Base-by-base conservation (phyloP, 2,329 filamentous ascomycete genomes). In the Neonectria ditissima region DNA sequence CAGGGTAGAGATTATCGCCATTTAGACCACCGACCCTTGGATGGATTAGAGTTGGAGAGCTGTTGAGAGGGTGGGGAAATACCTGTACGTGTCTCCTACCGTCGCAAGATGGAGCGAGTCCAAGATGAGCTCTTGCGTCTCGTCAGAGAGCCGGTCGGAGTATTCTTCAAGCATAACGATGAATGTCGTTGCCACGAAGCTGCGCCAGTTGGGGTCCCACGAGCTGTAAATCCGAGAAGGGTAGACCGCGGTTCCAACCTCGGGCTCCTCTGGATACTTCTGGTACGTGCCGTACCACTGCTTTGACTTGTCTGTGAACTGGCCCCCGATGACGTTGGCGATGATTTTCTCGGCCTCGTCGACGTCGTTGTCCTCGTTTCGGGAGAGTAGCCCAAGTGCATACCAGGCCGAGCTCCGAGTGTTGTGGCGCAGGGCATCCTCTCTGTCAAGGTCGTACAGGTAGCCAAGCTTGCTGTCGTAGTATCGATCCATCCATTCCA, bases 151-250 rank as follows among this genome's bases (percentile, higher is more conserved):
- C 1, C 89, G 77, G 61, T 83, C 73, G 0, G 80, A 74, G 57
- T 86, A 90, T 65, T 90, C 87, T 70, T 90, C 87, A 18, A 88
- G 78, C 28, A 83, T 83, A 41, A 89, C 77, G 24, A 90, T 83
- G 16, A 90, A 80, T 0, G 86, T 83, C 0, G 86, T 88, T 11
- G 86, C 86, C 34, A 90, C 81, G 60, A 90, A 90, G 1, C 87
- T 87, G 53, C 88, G 80, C 87, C 87, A 90, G 65, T 90, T 90
- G 1, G 87, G 87, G 67, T 90, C 88, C 84, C 86, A 90, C 0
- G 83, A 82, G 59, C 83, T 80, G 70, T 89, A 88, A 32, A 86
- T 86, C 6, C 74, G 70, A 16, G 80, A 73, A 1, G 81, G 80
- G 65, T 90, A 90, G 14, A 78, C 74, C 2, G 76, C 55, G 3